Percentiles rank a stretch among this genome's conserved stretches.
These are phyloP conservation scores for Trichoderma gracile DNA, from an alignment of 2,329 filamentous ascomycete species.

Conservation along the genomic window DNA sequence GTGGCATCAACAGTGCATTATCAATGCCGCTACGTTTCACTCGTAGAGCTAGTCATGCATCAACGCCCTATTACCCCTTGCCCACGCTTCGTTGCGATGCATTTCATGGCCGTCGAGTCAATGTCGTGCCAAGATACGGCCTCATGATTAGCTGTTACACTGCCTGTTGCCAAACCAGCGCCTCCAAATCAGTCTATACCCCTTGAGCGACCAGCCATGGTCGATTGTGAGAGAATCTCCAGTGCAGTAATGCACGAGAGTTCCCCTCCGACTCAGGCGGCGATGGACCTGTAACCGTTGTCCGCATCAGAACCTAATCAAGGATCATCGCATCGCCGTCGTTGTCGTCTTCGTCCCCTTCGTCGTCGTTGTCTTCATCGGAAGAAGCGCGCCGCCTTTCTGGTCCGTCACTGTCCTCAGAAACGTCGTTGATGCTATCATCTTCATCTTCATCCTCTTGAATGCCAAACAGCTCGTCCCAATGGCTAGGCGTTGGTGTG, in stretches of 20 bases:
- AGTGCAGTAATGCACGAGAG: not conserved
- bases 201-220: too few species aligned
- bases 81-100: not conserved
- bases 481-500: slow-evolving; percentile 40
- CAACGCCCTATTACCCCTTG: not conserved
- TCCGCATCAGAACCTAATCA: not conserved
- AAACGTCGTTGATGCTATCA: slow-evolving; percentile 32
- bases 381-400: not conserved
- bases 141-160: not conserved
- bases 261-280: not conserved
- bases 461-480: slow-evolving; percentile 37
- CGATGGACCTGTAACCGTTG: not conserved
- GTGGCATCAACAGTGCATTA: not conserved
- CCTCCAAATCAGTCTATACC: not conserved
- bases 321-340: slow-evolving; percentile 14
- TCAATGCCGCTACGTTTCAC: not conserved
- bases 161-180: not conserved
- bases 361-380: slow-evolving; percentile 19
- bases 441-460: slow-evolving; percentile 32
- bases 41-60: not conserved
- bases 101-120: not conserved
- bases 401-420: slow-evolving; percentile 26
- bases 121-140: not conserved
- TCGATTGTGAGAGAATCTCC: too few species aligned
- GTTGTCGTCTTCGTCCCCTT: slow-evolving; percentile 11